These are phyloP conservation scores for Fusarium hostae DNA, from an alignment of 2,329 filamentous ascomycete species.

Conservation along the genomic window DNA sequence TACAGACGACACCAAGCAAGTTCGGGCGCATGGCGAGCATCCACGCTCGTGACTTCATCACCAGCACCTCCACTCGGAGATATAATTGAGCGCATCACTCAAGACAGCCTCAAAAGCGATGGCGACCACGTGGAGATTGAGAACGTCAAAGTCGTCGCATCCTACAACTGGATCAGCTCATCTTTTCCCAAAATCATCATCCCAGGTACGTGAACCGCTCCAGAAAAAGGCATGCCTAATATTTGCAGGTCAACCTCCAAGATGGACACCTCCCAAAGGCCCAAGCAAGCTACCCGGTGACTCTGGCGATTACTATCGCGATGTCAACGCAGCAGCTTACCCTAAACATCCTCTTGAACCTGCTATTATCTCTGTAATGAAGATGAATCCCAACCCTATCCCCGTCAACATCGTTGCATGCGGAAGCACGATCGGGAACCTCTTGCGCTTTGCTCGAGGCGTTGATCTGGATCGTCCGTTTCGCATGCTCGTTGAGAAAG, in stretches of 20 bases:
- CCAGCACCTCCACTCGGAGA: constrained; percentile 38
- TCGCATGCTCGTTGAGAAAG: constrained; percentile 66
- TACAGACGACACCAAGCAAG: background rate
- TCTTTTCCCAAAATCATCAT: constrained; percentile 56
- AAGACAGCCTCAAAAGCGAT: background rate
- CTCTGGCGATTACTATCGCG: constrained; percentile 61
- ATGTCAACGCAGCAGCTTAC: constrained; percentile 63
- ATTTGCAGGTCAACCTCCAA: constrained; percentile 36
- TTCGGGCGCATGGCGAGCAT: background rate
- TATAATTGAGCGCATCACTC: constrained; percentile 35
- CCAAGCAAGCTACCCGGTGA: constrained; percentile 47
- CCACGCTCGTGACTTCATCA: background rate
- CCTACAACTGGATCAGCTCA: constrained; percentile 62
- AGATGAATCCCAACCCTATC: constrained; percentile 30
- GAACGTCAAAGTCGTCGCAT: constrained; percentile 54
- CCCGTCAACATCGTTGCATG: constrained; percentile 70
- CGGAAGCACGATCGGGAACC: constrained; percentile 68
- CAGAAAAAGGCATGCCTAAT: background rate
- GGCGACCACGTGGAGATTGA: constrained; percentile 44
- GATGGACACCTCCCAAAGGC: constrained; percentile 32
- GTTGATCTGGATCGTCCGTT: constrained; percentile 62
- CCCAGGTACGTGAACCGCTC: constrained; percentile 48
- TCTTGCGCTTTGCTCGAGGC: constrained; percentile 65
- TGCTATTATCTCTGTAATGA: constrained; percentile 55
- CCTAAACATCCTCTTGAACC: constrained; percentile 63